phyloP scores from a whole-genome alignment of 192 early-diverging fungal species.

The Mortierella alpina region DNA sequence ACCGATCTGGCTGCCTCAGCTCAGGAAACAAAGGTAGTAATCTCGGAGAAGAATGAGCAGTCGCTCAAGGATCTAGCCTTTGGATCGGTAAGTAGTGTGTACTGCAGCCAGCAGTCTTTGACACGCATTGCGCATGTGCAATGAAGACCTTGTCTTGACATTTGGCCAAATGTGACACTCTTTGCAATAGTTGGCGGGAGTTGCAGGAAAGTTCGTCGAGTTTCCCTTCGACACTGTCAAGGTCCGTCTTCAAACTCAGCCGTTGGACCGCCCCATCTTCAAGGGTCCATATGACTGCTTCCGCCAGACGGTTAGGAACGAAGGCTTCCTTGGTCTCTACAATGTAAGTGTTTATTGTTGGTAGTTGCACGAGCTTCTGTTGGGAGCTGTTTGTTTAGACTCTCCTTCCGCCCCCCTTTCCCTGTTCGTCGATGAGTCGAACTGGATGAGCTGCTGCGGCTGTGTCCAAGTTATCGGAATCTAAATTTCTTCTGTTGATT shows the following conservation, averaged over 20 bases:
- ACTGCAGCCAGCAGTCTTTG: not conserved
- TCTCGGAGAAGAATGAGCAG: constrained; percentile 51
- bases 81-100: constrained; percentile 37
- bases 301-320: constrained; percentile 73
- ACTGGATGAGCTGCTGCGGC: not conserved
- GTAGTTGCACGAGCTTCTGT: not conserved
- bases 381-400: not conserved
- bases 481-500: constrained; percentile 15
- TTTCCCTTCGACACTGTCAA: constrained; percentile 97
- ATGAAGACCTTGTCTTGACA: not conserved
- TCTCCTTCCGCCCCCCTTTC: not conserved
- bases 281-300: constrained; percentile 87
- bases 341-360: constrained; percentile 65
- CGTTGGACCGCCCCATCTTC: constrained; percentile 71
- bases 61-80: constrained; percentile 51
- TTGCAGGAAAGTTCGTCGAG: constrained; percentile 94
- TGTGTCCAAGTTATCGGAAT: not conserved
- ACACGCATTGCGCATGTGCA: not conserved
- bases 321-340: constrained; percentile 90
- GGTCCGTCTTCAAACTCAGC: constrained; percentile 91
- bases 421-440: not conserved
- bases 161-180: not conserved
- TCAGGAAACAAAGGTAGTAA: constrained; percentile 42
- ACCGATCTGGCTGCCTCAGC: constrained; percentile 38
- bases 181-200: constrained; percentile 76